These are phyloP conservation scores for Trichoderma sp. DNA, from an alignment of 2,329 filamentous ascomycete species.

Conservation along the genomic window DNA sequence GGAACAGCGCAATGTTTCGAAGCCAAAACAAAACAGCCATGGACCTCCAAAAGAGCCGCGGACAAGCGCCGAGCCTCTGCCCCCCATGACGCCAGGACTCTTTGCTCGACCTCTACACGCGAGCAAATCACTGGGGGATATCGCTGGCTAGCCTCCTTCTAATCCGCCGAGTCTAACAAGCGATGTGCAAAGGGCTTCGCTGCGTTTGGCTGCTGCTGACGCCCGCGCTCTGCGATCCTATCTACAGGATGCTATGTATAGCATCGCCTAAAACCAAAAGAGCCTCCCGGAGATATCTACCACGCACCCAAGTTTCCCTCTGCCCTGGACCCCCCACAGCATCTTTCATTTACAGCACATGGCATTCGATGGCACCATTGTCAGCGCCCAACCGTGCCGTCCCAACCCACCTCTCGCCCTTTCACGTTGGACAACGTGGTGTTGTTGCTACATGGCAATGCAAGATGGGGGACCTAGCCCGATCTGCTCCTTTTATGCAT, in stretches of 20 bases:
- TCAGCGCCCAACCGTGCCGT: constrained; percentile 26
- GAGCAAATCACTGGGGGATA: constrained; percentile 7
- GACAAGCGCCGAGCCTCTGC: constrained; percentile 24
- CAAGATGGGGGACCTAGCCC: constrained; percentile 19
- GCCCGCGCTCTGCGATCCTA: constrained; percentile 2
- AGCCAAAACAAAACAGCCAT: neutral
- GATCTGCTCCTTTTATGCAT: constrained; percentile 1
- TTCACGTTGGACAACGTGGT: constrained; percentile 4
- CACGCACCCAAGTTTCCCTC: neutral
- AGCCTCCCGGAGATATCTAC: constrained; percentile 6
- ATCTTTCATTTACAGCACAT: constrained; percentile 23
- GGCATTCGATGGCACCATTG: constrained; percentile 19
- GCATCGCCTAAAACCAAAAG: neutral
- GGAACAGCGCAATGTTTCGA: neutral
- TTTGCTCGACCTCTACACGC: constrained; percentile 2
- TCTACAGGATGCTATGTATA: constrained; percentile 13
- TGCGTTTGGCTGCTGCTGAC: constrained; percentile 5
- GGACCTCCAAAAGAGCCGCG: constrained; percentile 27
- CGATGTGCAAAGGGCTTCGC: constrained; percentile 22
- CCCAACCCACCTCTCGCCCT: constrained; percentile 15
- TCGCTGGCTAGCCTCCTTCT: neutral
- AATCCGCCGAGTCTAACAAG: constrained; percentile 26
- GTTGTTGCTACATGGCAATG: constrained; percentile 5
- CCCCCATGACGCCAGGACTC: constrained; percentile 6
- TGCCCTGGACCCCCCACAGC: neutral